Conservation (phyloP, 2,329 filamentous ascomycete genomes). For the Beauveria pseudobassiana region DNA sequence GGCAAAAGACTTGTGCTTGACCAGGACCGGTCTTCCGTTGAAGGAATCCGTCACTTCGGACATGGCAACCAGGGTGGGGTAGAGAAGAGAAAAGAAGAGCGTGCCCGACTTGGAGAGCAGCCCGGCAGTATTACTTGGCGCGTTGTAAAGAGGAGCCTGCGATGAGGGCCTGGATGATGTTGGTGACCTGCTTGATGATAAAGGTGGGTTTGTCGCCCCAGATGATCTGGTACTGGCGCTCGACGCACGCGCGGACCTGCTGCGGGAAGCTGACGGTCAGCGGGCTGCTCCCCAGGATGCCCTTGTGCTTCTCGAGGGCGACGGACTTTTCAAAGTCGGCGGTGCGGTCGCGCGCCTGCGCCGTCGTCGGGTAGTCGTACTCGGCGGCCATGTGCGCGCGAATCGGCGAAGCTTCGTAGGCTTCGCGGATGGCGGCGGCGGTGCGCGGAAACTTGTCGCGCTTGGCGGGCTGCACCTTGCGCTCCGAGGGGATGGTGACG, state of each 20-base stretch:
- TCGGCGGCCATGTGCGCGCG: conserved; percentile 44
- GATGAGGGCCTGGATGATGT: conserved; percentile 52
- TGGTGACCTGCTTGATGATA: conserved; percentile 53
- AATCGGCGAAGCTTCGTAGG: conserved; percentile 46
- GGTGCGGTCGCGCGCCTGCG: conserved; percentile 40
- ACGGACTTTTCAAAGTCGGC: conserved; percentile 47
- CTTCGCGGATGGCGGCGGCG: conserved; percentile 33
- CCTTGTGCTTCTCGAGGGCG: conserved; percentile 45
- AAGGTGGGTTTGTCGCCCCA: conserved; percentile 59
- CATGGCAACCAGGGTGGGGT: conserved; percentile 55
- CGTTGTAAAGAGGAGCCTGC: conserved; percentile 61
- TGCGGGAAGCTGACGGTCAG: conserved; percentile 46
- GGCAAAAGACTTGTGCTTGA: conserved; percentile 52
- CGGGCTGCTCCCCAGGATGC: conserved; percentile 44
- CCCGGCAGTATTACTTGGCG: conserved; percentile 47
- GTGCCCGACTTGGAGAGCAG: conserved; percentile 58
- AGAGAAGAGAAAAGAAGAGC: conserved; percentile 57
- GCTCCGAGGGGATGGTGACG: conserved; percentile 60
- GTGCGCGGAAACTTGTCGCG: conserved; percentile 38
- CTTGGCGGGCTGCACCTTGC: conserved; percentile 44
- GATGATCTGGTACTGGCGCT: conserved; percentile 57
- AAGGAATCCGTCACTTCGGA: conserved; percentile 60
- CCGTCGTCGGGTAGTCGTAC: conserved; percentile 47
- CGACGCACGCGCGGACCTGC: conserved; percentile 50
- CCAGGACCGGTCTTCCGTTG: conserved; percentile 48